These are phyloP conservation scores for Spatholobus suberectus DNA, from an alignment of 306 rosid species.

Conservation along the genomic window DNA sequence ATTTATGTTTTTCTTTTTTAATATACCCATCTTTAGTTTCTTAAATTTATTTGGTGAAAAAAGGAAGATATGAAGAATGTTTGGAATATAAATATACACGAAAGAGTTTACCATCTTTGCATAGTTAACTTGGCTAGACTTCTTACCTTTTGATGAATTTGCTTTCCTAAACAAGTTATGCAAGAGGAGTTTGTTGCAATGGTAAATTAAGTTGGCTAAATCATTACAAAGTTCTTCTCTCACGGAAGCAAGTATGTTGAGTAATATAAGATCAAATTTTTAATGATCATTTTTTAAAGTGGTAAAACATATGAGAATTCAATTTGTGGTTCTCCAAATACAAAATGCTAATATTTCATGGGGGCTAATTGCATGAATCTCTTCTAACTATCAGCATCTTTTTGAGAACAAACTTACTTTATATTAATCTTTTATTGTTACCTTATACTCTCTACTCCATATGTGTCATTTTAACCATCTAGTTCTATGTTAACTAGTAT, in stretches of 20 bases:
- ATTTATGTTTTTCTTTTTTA: background rate
- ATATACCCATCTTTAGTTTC: background rate
- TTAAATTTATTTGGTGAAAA: slow-evolving; percentile 16
- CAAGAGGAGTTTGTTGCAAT: slow-evolving; percentile 11
- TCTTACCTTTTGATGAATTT: slow-evolving; percentile 9
- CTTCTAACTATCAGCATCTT: background rate
- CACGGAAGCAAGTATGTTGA: slow-evolving; percentile 9
- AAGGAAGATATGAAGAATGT: slow-evolving; percentile 5
- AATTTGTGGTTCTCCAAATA: background rate
- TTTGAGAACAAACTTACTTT: slow-evolving; percentile 9
- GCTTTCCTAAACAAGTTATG: slow-evolving; percentile 16
- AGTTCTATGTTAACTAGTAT: slow-evolving; percentile 25
- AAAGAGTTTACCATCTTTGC: slow-evolving; percentile 14
- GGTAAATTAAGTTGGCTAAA: background rate
- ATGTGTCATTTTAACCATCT: slow-evolving; percentile 15
- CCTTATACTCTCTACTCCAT: background rate
- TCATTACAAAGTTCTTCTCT: slow-evolving; percentile 7
- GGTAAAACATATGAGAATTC: slow-evolving; percentile 2
- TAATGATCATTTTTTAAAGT: background rate
- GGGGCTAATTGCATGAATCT: slow-evolving; percentile 8
- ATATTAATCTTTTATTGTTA: background rate
- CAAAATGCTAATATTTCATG: slow-evolving; percentile 14
- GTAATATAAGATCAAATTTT: background rate
- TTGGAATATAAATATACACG: slow-evolving; percentile 27
- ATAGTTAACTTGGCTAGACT: slow-evolving; percentile 26